phyloP scores from a whole-genome alignment of 106 monocot genomes.

The Apostasia shenzhenica region DNA sequence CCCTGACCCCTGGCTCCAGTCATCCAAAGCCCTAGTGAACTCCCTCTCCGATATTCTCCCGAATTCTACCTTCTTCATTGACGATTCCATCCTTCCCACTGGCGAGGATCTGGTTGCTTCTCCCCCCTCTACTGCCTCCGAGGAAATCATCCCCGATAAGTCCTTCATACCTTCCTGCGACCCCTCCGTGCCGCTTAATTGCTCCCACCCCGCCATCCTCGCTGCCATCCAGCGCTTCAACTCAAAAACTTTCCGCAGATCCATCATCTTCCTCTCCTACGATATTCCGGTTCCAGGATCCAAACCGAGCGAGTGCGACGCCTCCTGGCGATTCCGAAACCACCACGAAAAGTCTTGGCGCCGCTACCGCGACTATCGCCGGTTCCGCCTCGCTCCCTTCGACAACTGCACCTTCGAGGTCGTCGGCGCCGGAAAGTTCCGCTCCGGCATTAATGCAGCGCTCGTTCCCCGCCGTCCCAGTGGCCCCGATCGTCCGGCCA shows the following conservation, averaged over 20 bases:
- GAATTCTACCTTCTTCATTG: conserved; percentile 71
- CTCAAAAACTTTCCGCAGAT: conserved; percentile 13
- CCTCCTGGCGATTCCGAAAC: conserved; percentile 67
- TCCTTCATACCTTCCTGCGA: not conserved
- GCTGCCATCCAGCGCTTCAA: conserved; percentile 43
- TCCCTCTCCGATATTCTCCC: conserved; percentile 42
- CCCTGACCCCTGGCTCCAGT: conserved; percentile 76
- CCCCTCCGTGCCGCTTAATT: conserved; percentile 29
- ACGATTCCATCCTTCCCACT: conserved; percentile 67
- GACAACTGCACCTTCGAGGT: conserved; percentile 56
- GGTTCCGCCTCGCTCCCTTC: conserved; percentile 34
- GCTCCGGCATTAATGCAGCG: conserved; percentile 55
- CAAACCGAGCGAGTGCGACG: conserved; percentile 33
- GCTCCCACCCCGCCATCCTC: conserved; percentile 57
- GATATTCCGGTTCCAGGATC: conserved; percentile 43
- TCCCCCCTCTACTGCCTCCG: not conserved
- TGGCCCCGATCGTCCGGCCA: not conserved
- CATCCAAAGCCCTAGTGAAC: conserved; percentile 53
- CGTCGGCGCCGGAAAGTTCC: conserved; percentile 42
- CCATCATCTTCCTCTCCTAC: conserved; percentile 43
- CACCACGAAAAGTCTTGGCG: conserved; percentile 71
- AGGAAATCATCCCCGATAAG: not conserved
- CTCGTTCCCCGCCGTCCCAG: not conserved
- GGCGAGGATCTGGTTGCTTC: conserved; percentile 39
- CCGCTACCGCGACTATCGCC: conserved; percentile 59